Conservation (phyloP, 2,329 filamentous ascomycete genomes). For the Ophiostoma pallidulum region DNA sequence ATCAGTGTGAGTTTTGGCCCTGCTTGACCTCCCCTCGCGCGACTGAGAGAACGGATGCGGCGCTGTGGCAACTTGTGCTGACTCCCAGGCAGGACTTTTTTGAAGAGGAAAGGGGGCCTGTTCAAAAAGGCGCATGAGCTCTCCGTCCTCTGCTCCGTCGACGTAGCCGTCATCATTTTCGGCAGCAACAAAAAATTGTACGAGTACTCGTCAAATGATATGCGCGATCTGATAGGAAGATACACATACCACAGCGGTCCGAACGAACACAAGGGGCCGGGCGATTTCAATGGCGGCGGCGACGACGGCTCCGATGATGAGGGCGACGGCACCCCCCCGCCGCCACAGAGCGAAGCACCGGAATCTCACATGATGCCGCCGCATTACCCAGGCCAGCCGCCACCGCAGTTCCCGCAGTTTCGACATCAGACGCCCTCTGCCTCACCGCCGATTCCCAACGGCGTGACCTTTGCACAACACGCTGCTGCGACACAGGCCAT, state of each 20-base stretch:
- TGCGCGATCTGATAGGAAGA: conserved; percentile 78
- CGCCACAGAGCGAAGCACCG: conserved; percentile 53
- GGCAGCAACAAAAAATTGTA: conserved; percentile 98
- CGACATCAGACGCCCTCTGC: conserved; percentile 74
- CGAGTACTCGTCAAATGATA: conserved; percentile 90
- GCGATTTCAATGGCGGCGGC: conserved; percentile 81
- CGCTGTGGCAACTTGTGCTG: background rate
- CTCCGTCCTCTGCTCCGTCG: conserved; percentile 93
- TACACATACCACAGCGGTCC: conserved; percentile 90
- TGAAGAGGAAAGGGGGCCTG: conserved; percentile 95
- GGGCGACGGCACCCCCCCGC: conserved; percentile 64
- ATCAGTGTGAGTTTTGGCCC: conserved; percentile 68
- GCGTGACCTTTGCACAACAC: conserved; percentile 55
- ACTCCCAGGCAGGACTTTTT: conserved; percentile 61
- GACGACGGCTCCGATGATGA: conserved; percentile 74
- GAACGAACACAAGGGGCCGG: conserved; percentile 92
- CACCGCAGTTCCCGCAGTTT: conserved; percentile 63
- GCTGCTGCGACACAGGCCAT: conserved; percentile 28
- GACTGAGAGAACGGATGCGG: conserved; percentile 1
- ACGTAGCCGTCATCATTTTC: conserved; percentile 97
- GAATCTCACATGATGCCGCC: conserved; percentile 57
- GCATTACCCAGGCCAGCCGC: conserved; percentile 57
- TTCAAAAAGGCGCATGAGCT: conserved; percentile 99
- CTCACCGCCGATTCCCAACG: conserved; percentile 79
- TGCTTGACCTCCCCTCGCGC: too few relatives aligned